Percentiles rank a stretch among this genome's conserved stretches.
Conservation (phyloP, 768 basidiomycete species). For the Boletus rufocinnamomeus region DNA sequence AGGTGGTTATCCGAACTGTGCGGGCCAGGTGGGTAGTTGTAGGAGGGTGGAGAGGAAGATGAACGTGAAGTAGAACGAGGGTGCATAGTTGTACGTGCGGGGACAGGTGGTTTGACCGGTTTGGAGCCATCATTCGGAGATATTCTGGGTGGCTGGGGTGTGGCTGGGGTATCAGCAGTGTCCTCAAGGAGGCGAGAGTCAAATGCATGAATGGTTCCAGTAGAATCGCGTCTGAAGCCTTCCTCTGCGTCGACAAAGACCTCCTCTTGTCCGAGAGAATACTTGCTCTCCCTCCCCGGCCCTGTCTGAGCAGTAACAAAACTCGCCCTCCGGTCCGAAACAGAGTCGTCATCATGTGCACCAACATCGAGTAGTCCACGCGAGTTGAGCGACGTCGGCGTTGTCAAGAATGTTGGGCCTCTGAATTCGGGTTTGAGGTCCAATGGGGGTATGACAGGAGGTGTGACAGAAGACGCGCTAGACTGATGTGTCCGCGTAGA, state of each 20-base stretch:
- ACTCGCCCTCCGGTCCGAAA: conserved; percentile 56
- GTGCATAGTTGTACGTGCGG: conserved; percentile 16
- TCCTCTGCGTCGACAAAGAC: conserved; percentile 33
- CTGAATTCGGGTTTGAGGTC: conserved; percentile 59
- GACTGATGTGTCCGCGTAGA: conserved; percentile 62
- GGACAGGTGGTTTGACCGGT: conserved; percentile 24
- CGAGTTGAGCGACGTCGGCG: conserved; percentile 29
- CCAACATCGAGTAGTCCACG: conserved; percentile 27
- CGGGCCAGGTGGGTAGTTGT: conserved; percentile 20
- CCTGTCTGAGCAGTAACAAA: conserved; percentile 51
- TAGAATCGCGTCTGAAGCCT: conserved; percentile 23
- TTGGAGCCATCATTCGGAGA: conserved; percentile 3
- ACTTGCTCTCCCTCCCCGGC: conserved; percentile 31
- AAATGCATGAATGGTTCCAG: conserved; percentile 26
- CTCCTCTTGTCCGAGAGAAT: conserved; percentile 32
- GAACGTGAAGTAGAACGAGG: conserved; percentile 20
- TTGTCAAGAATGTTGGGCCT: conserved; percentile 32
- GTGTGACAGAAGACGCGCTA: conserved; percentile 38
- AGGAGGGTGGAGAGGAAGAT: conserved; percentile 30
- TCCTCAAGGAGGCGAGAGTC: conserved; percentile 23
- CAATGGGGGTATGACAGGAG: conserved; percentile 58
- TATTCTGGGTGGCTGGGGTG: conserved; percentile 1
- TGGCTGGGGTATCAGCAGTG: conserved; percentile 5
- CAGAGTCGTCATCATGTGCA: conserved; percentile 41
- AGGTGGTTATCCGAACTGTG: conserved; percentile 22